Percentiles rank a stretch among this genome's conserved stretches.
These are phyloP conservation scores for Combretum micranthum DNA, from an alignment of 345 rosid genomes.

Conservation along the genomic window DNA sequence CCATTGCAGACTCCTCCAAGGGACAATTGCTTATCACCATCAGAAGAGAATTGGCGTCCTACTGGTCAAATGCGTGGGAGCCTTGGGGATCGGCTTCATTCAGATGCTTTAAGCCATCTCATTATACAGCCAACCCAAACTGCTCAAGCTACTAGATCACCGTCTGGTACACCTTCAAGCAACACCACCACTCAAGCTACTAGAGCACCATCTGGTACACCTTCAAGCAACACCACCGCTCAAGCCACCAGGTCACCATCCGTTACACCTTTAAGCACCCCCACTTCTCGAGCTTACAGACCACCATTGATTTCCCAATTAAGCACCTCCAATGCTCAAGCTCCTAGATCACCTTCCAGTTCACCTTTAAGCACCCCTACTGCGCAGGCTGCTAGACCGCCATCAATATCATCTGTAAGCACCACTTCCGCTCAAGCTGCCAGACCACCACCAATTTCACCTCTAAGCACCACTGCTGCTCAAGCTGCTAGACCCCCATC, in stretches of 20 bases:
- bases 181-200: neutral
- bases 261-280: too few relatives aligned
- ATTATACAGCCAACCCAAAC: slow-evolving; percentile 64
- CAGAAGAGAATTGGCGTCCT: slow-evolving; percentile 58
- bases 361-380: slow-evolving; percentile 14
- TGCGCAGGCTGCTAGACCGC: slow-evolving; percentile 14
- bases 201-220: neutral
- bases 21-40: slow-evolving; percentile 11
- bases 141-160: slow-evolving; percentile 32
- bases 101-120: slow-evolving; percentile 37
- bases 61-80: slow-evolving; percentile 83
- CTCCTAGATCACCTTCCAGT: slow-evolving; percentile 8
- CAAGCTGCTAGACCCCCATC: too few relatives aligned
- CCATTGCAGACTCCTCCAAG: slow-evolving; percentile 25
- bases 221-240: too few relatives aligned
- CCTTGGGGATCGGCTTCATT: slow-evolving; percentile 37
- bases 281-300: too few relatives aligned
- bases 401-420: neutral
- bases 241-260: too few relatives aligned
- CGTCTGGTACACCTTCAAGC: slow-evolving; percentile 4
- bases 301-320: slow-evolving; percentile 8
- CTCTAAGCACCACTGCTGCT: too few relatives aligned
- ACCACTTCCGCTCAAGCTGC: too few relatives aligned
- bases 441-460: too few relatives aligned
- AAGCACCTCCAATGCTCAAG: too few relatives aligned